Percentiles rank a stretch among this genome's conserved stretches.
Conservation (phyloP, 148 eudicot species). For the Cornus florida region DNA sequence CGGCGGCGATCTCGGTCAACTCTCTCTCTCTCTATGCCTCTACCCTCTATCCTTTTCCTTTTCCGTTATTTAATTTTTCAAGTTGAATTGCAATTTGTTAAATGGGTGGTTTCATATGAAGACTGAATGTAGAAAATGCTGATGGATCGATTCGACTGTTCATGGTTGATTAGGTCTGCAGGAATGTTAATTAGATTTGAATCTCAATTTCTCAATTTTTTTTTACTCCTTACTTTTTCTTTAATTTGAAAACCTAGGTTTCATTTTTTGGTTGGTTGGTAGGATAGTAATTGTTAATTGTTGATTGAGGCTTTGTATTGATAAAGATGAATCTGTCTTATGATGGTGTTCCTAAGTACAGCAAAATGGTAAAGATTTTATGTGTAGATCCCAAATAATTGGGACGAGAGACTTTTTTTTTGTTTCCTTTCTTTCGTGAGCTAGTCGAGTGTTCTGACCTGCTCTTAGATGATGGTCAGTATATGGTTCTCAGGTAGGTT, state of each 20-base stretch:
- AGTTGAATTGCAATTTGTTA: too few species aligned
- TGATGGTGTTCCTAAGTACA: neutral
- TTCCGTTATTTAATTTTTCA: neutral
- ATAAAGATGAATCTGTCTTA: too few species aligned
- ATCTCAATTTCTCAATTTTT: neutral
- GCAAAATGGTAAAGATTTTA: neutral
- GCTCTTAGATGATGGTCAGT: neutral
- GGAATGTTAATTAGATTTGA: neutral
- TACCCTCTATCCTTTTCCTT: neutral
- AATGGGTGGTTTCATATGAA: neutral
- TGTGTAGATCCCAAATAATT: neutral
- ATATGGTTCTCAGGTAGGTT: neutral
- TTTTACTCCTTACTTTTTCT: neutral
- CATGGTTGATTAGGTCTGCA: neutral
- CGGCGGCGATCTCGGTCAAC: constrained; percentile 89
- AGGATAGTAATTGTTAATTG: neutral
- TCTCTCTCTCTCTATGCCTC: neutral
- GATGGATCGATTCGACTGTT: neutral
- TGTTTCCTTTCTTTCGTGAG: neutral
- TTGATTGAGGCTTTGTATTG: neutral
- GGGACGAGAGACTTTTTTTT: neutral
- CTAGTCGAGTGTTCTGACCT: neutral
- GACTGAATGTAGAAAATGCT: neutral
- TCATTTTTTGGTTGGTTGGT: neutral
- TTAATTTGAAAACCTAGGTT: neutral